A percentile compares a stretch with the other conserved stretches of the same genome.
These are phyloP conservation scores for Gentiana straminea DNA, from an alignment of 257 asterid species.

Conservation along the genomic window DNA sequence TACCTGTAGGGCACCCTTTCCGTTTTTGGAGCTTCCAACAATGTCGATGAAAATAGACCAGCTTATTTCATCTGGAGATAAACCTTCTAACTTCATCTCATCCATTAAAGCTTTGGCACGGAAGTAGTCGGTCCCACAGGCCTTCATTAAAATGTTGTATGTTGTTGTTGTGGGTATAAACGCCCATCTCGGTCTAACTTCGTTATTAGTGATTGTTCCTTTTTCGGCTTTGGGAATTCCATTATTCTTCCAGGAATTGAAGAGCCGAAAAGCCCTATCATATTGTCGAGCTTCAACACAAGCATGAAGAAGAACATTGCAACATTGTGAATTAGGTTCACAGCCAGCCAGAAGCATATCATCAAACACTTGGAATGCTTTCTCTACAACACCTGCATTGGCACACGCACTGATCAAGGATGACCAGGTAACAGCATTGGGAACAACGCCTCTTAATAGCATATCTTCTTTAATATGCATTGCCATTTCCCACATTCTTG, in stretches of 20 bases:
- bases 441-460: conserved; percentile 61
- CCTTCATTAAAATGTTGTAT: conserved; percentile 87
- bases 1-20: conserved; percentile 63
- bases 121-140: conserved; percentile 74
- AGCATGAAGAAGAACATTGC: conserved; percentile 87
- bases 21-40: conserved; percentile 60
- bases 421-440: conserved; percentile 74
- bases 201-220: conserved; percentile 3
- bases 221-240: conserved; percentile 26
- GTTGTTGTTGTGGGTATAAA: conserved; percentile 74
- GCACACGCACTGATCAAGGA: conserved; percentile 91
- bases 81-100: conserved; percentile 74
- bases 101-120: conserved; percentile 82
- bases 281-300: conserved; percentile 83
- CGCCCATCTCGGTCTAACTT: conserved; percentile 37
- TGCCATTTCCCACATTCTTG: conserved; percentile 86
- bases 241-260: conserved; percentile 61
- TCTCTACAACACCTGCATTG: conserved; percentile 77
- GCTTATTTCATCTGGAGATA: conserved; percentile 76
- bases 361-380: conserved; percentile 53
- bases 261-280: conserved; percentile 87
- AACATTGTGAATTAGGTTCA: conserved; percentile 68
- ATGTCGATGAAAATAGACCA: conserved; percentile 83
- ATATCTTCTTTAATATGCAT: conserved; percentile 75
- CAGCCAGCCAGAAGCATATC: conserved; percentile 86